Conservation (phyloP, 371 early-diverging fungal species). For the Polyrhizophydium stewartii region DNA sequence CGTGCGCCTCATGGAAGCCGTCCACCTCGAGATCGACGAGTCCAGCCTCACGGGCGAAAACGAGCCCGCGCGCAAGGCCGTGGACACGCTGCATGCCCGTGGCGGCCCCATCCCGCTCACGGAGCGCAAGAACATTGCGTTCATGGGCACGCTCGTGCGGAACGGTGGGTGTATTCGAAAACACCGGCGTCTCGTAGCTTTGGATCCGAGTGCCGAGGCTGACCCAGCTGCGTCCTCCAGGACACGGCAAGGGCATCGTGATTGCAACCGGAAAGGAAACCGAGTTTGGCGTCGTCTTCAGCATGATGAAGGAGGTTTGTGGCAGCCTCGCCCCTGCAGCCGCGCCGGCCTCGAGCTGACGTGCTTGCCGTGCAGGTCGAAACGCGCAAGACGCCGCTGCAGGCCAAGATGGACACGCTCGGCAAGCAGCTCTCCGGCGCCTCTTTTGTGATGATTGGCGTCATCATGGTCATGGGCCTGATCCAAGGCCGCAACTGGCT, state of each 20-base stretch:
- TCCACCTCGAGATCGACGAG: constrained; percentile 81
- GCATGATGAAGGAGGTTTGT: constrained; percentile 73
- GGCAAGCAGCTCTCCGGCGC: constrained; percentile 78
- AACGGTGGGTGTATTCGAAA: constrained; percentile 46
- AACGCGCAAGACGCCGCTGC: constrained; percentile 77
- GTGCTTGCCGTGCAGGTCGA: constrained; percentile 49
- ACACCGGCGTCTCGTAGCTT: too few relatives aligned
- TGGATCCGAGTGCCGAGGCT: too few relatives aligned
- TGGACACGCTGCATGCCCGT: constrained; percentile 42
- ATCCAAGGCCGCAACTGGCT: constrained; percentile 83
- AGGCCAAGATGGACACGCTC: constrained; percentile 81
- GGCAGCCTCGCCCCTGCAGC: too few relatives aligned
- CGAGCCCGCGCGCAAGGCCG: constrained; percentile 66
- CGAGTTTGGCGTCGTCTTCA: constrained; percentile 82
- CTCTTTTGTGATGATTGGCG: constrained; percentile 84
- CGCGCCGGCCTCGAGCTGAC: too few relatives aligned
- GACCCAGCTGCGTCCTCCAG: constrained; percentile 20
- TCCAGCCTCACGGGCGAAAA: constrained; percentile 88
- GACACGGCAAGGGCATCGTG: constrained; percentile 77
- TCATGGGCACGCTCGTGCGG: constrained; percentile 84
- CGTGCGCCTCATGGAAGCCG: constrained; percentile 60
- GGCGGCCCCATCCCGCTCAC: constrained; percentile 58
- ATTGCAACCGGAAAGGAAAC: constrained; percentile 83
- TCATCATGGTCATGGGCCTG: constrained; percentile 85
- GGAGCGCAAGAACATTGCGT: constrained; percentile 78